phyloP scores from a whole-genome alignment of 2,329 filamentous ascomycete species.

The Fusarium transvaalense region DNA sequence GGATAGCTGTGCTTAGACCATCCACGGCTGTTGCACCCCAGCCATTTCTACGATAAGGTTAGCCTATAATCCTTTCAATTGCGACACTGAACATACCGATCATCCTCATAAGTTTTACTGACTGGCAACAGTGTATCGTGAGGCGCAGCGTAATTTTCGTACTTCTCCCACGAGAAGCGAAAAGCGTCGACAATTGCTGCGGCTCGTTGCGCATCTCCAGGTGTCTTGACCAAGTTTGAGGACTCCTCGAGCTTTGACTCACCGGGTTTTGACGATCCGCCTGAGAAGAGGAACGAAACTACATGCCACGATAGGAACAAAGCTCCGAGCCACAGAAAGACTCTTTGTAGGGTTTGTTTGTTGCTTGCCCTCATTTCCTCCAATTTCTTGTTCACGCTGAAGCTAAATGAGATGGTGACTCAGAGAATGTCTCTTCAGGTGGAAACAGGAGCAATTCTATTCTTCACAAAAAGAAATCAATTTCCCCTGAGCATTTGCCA shows the following conservation, averaged over 20 bases:
- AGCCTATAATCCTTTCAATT: fast-evolving
- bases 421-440: no score
- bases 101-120: constrained; percentile 24
- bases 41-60: constrained; percentile 21
- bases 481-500: background rate
- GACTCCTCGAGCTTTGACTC: background rate
- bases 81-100: constrained; percentile 11
- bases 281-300: background rate
- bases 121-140: constrained; percentile 38
- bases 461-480: no score
- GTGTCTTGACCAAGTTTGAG: background rate
- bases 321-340: constrained; percentile 16
- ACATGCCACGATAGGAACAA: constrained; percentile 14
- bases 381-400: fast-evolving
- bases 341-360: constrained; percentile 1
- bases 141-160: constrained; percentile 34
- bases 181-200: constrained; percentile 26
- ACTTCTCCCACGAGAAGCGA: constrained; percentile 40
- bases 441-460: background rate
- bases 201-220: constrained; percentile 16
- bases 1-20: constrained; percentile 37
- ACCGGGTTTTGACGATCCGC: background rate
- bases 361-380: background rate
- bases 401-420: fast-evolving
- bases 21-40: constrained; percentile 43